phyloP scores from a whole-genome alignment of 495 filamentous ascomycete genomes.

The Daldinia grandis region DNA sequence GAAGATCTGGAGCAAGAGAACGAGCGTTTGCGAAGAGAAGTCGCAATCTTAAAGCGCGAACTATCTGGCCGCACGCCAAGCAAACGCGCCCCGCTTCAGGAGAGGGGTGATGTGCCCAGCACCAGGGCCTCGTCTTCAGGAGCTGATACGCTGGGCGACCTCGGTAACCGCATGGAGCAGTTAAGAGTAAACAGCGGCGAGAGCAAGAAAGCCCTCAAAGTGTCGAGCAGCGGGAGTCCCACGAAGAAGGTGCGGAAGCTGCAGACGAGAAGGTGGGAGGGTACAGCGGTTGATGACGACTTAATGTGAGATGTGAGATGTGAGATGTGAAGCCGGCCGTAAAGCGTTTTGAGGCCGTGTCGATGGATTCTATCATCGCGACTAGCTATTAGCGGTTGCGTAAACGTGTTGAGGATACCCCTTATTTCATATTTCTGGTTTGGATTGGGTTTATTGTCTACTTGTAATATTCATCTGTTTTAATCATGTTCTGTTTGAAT shows the following conservation, averaged over 20 bases:
- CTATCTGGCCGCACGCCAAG: conserved; percentile 51
- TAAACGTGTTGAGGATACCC: conserved; percentile 40
- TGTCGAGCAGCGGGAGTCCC: conserved; percentile 39
- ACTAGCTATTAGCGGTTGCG: neutral
- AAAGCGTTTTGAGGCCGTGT: neutral
- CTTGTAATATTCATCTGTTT: neutral
- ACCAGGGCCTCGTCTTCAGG: conserved; percentile 23
- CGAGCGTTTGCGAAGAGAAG: conserved; percentile 62
- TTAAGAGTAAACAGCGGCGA: conserved; percentile 38
- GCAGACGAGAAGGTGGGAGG: conserved; percentile 49
- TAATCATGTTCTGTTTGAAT: neutral
- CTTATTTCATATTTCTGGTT: conserved; percentile 12
- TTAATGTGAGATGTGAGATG: conserved; percentile 42
- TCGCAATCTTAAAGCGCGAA: conserved; percentile 60
- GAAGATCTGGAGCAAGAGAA: conserved; percentile 70
- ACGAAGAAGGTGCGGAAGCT: conserved; percentile 56
- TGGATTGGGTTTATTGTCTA: conserved; percentile 4
- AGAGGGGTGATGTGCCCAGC: conserved; percentile 49
- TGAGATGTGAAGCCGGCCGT: neutral
- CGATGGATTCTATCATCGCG: neutral
- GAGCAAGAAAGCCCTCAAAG: conserved; percentile 38
- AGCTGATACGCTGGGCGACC: conserved; percentile 15
- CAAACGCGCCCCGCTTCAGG: conserved; percentile 56
- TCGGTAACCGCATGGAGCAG: conserved; percentile 43
- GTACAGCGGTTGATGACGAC: conserved; percentile 46